Conservation (phyloP, 2,329 filamentous ascomycete species). For the Aspergillus pseudotamarii region DNA sequence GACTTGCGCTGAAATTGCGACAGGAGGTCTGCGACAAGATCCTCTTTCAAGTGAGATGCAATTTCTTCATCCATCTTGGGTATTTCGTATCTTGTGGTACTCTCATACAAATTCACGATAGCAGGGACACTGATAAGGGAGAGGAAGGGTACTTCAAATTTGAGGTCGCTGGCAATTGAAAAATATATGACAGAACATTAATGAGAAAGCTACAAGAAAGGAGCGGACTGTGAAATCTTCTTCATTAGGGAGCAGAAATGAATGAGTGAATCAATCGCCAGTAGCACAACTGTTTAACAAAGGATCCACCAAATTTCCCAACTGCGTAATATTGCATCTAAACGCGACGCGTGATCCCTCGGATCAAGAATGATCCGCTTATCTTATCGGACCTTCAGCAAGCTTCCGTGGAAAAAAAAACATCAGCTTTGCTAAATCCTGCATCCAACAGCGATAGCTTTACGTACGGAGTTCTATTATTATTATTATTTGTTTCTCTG, state of each 20-base stretch:
- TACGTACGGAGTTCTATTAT: background rate
- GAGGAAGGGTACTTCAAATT: background rate
- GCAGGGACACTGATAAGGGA: background rate
- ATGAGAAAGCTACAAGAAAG: too few species aligned
- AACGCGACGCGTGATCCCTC: slow-evolving; percentile 10
- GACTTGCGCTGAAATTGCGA: slow-evolving; percentile 14
- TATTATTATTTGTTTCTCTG: background rate
- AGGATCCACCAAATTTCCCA: slow-evolving; percentile 7
- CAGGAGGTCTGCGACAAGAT: slow-evolving; percentile 24
- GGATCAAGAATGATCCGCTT: slow-evolving; percentile 21
- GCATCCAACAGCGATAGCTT: background rate
- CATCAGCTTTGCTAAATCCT: background rate
- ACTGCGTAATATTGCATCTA: slow-evolving; percentile 16
- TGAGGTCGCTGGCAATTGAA: background rate
- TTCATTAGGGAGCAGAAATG: background rate
- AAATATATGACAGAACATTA: background rate
- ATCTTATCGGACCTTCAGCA: slow-evolving; percentile 27
- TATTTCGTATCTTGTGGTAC: background rate
- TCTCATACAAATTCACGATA: background rate
- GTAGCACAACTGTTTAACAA: background rate
- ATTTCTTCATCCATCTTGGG: background rate
- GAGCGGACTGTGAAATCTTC: background rate
- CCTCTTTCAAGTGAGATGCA: slow-evolving; percentile 14
- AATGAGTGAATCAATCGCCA: background rate
- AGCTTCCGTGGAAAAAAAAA: slow-evolving; percentile 12